Conservation (phyloP, 2,329 filamentous ascomycete species). For the Fusarium torreyae region DNA sequence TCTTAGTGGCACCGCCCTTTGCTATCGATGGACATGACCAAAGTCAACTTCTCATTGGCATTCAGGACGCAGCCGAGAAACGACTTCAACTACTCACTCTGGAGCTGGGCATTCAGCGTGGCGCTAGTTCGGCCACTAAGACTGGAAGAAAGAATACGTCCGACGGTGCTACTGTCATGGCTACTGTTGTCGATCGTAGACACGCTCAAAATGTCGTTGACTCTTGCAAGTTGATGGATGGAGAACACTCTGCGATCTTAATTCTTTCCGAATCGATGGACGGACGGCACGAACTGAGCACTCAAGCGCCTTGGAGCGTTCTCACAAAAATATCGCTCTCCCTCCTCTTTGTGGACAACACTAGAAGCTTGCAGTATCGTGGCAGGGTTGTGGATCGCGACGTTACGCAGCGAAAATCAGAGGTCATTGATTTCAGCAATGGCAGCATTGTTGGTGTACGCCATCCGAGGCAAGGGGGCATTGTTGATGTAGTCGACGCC, state of each 20-base stretch:
- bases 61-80: constrained; percentile 78
- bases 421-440: constrained; percentile 63
- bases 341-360: constrained; percentile 71
- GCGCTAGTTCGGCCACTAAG: constrained; percentile 48
- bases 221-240: constrained; percentile 79
- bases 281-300: constrained; percentile 76
- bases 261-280: constrained; percentile 76
- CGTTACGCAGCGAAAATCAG: constrained; percentile 60
- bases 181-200: constrained; percentile 64
- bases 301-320: constrained; percentile 83
- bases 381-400: constrained; percentile 69
- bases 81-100: constrained; percentile 78
- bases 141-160: constrained; percentile 40
- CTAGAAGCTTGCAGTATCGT: constrained; percentile 71
- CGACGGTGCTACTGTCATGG: constrained; percentile 45
- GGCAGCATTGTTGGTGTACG: constrained; percentile 68
- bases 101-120: constrained; percentile 64
- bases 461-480: constrained; percentile 71
- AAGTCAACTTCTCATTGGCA: constrained; percentile 74
- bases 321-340: constrained; percentile 78
- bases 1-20: constrained; percentile 73
- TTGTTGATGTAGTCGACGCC: constrained; percentile 77
- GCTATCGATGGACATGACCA: constrained; percentile 67
- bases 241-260: constrained; percentile 76
- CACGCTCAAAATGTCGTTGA: constrained; percentile 79